Evolutionary conservation across 768 basidiomycete genomes (phyloP), one percentile per base, ranked within the genome.

Genomic region (Suillus paluster): DNA sequence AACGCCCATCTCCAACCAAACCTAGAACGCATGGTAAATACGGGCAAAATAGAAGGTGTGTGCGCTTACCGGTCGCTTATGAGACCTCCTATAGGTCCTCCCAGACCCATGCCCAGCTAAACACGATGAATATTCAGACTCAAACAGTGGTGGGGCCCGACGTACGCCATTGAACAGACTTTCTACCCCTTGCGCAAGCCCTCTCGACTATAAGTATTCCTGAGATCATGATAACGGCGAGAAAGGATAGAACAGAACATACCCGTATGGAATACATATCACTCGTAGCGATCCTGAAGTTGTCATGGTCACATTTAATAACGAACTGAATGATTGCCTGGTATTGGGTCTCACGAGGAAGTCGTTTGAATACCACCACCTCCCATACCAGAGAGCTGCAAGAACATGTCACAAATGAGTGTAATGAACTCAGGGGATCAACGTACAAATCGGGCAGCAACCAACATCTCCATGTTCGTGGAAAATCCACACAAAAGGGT

Each of bases 1-100:
- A 94, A 93, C 2, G 92, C 91, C 84, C 86, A 90, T 69, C 91
- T 78, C 92, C 91, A 93, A 8, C 92, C 92, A 39, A 91, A 73
- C 75, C 91, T 91, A 60, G 27, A 30, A 63, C 27, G 41, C 60
- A 38, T 44, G 27, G n/a, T 34, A 7, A 41, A 19, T 21, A 11
- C 11, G 41, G 52, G 42, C 44, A 39, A n/a, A 50, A 50, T 23
- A 25, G n/a, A n/a, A 48, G 57, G 21, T 60, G 19, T 33, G 21
- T 14, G 4, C 27, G 57, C 76, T 58, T 67, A 90, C 89, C 84
- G 80, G 68, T 92, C 91, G 5, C 83, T 87, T 23, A 93, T 82
- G 21, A 86, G 70, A 2, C 90, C 90, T 3, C 90, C 91, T 25
- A 92, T 71, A n/a, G 90, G 89, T 1, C 90, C 91, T 19, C 91